Evolutionary conservation across 2,329 filamentous ascomycete species (phyloP), one percentile per base, ranked within the genome.

Genomic region (Rhynchosporium secalis): DNA sequence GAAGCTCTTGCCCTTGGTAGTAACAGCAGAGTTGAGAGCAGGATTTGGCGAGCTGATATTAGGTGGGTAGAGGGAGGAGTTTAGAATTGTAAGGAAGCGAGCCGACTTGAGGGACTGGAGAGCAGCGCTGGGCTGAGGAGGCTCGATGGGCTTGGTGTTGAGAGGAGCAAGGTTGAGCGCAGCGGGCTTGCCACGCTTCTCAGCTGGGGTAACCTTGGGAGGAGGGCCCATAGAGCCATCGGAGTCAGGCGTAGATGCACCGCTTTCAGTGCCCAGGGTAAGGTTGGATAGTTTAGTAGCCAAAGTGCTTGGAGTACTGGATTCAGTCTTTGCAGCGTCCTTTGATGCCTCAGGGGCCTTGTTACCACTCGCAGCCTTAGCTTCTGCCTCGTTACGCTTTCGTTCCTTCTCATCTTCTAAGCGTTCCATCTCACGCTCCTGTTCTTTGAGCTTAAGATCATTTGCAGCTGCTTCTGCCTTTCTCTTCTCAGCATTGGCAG

Each of bases 21-120:
- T 82, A 33, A 91, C 89, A 15, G 89, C 89, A 46, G 84, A 81
- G 76, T 98, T 99, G 68, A 97, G 79, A 2, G 94, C 91, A 10
- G 94, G 92, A 78, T 97, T 98, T 7, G 95, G 95, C 31, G 93
- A 96, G 65, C 83, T 85, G 75, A 98, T 89, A 60, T 91, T 90
- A 3, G 85, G 79, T 15, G 95, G 94, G 75, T 99, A 99, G 46
- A 89, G 84, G 65, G 92, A 82, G 71, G 90, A 86, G 72, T 86
- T 88, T 67, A 93, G 86, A 66, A 94, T 86, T 56, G 89, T 86
- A 61, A 99, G 81, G 80, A 96, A 94, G 56, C 93, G 90, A 61
- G 95, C 91, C 20, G 92, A 94, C 79, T 95, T 94, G 66, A 99
- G 84, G 8, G 94, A 90, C 76, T 96, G 93, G 75, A 99, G 89